phyloP scores from a whole-genome alignment of 2,329 filamentous ascomycete species.

The Phialophora verrucosa region DNA sequence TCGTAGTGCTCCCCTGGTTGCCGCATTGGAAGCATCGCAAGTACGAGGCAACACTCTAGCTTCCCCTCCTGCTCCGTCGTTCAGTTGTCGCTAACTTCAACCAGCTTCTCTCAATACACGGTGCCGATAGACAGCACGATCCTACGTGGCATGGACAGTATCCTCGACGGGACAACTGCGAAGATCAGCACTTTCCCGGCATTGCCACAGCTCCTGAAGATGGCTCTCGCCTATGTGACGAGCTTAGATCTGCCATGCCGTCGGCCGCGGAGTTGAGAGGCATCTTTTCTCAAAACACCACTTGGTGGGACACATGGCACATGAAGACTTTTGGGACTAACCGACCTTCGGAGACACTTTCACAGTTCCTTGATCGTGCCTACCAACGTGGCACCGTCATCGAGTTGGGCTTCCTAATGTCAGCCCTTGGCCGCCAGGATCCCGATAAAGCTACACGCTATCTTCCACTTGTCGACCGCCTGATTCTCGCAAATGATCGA shows the following conservation, averaged over 20 bases:
- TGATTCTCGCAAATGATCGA: slow-evolving; percentile 19
- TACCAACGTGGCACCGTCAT: slow-evolving; percentile 4
- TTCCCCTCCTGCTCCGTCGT: too few relatives aligned
- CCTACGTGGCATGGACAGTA: not conserved
- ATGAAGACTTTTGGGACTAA: slow-evolving; percentile 21
- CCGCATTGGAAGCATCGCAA: slow-evolving; percentile 13
- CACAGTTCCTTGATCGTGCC: slow-evolving; percentile 8
- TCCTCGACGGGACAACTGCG: not conserved
- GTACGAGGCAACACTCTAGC: slow-evolving; percentile 4
- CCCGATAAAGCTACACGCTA: slow-evolving; percentile 3
- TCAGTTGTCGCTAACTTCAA: not conserved
- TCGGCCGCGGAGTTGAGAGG: slow-evolving; percentile 3
- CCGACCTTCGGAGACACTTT: slow-evolving; percentile 2
- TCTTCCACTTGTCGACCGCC: slow-evolving; percentile 20
- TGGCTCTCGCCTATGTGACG: not conserved
- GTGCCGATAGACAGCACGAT: not conserved
- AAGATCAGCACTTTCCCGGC: not conserved
- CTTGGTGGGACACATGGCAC: slow-evolving; percentile 24
- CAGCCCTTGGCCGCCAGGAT: slow-evolving; percentile 19
- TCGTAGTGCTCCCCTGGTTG: slow-evolving; percentile 13
- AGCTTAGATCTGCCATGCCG: slow-evolving; percentile 14
- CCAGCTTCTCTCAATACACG: slow-evolving; percentile 15
- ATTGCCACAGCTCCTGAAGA: not conserved
- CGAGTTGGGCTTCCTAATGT: slow-evolving; percentile 22
- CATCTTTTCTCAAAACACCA: slow-evolving; percentile 7